phyloP scores from a whole-genome alignment of 78 protist species.

The Dictyostelium purpureum region DNA sequence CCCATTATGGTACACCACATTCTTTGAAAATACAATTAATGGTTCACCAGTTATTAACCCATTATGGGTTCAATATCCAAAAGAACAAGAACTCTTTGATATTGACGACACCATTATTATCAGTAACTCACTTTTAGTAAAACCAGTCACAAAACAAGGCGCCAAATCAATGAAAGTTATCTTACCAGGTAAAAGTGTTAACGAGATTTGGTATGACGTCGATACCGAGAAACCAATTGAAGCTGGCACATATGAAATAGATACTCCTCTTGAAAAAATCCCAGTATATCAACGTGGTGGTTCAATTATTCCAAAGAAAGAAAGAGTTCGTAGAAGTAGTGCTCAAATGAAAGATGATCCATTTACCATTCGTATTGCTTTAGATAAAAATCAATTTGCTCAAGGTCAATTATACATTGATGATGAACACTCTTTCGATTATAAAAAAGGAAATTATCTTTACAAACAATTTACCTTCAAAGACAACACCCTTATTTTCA shows the following conservation, averaged over 20 bases:
- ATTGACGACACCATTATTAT: background rate
- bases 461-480: constrained; percentile 42
- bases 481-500: constrained; percentile 18
- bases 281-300: constrained; percentile 95
- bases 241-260: constrained; percentile 37
- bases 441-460: constrained; percentile 64
- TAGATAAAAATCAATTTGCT: constrained; percentile 66
- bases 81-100: constrained; percentile 42
- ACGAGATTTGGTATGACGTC: constrained; percentile 54
- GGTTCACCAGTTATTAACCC: constrained; percentile 94
- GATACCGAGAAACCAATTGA: constrained; percentile 21
- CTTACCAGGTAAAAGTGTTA: constrained; percentile 41
- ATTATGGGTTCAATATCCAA: constrained; percentile 86
- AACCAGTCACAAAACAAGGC: constrained; percentile 64
- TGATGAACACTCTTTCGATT: constrained; percentile 82
- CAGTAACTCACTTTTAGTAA: constrained; percentile 47
- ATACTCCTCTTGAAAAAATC: constrained; percentile 84
- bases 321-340: constrained; percentile 90
- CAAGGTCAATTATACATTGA: constrained; percentile 90
- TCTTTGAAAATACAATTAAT: constrained; percentile 72
- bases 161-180: constrained; percentile 11
- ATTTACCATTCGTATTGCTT: constrained; percentile 89
- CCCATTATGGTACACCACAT: constrained; percentile 88
- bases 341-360: constrained; percentile 92
- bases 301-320: constrained; percentile 86